Evolutionary conservation across 169 alveolate genomes (phyloP).

Genomic region (Pseudocohnilembus persalinus): DNA sequence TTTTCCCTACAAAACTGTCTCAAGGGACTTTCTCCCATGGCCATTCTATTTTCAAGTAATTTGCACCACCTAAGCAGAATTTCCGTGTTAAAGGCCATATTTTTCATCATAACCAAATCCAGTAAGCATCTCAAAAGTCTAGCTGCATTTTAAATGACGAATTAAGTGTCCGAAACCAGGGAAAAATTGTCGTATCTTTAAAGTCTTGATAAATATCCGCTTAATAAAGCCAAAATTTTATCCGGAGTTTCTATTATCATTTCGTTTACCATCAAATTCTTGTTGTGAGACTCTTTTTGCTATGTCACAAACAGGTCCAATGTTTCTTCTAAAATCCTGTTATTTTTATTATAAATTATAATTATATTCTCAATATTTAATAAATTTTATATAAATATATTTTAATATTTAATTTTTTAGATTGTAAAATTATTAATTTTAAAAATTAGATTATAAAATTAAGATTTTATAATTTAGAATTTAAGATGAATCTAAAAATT

Average conservation of each 20-base stretch:
- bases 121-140: conserved; percentile 92
- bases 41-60: conserved; percentile 79
- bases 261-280: conserved; percentile 66
- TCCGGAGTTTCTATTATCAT: conserved; percentile 90
- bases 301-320: conserved; percentile 38
- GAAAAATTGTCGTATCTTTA: conserved; percentile 79
- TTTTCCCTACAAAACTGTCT: conserved; percentile 67
- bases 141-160: conserved; percentile 92
- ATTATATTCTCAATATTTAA: no score
- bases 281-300: conserved; percentile 9
- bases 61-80: conserved; percentile 83
- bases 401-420: no score
- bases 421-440: no score
- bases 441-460: no score
- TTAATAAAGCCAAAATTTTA: conserved; percentile 67
- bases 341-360: no score
- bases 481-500: no score
- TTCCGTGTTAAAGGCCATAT: conserved; percentile 79
- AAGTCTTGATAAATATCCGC: conserved; percentile 20
- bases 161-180: conserved; percentile 91
- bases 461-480: no score
- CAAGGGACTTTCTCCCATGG: conserved; percentile 79
- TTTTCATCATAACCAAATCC: conserved; percentile 86
- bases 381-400: no score
- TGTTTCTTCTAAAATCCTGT: conserved; percentile 49